Evolutionary conservation across 805 yeast genomes (phyloP).

Genomic region (Sungouiella blattae): DNA sequence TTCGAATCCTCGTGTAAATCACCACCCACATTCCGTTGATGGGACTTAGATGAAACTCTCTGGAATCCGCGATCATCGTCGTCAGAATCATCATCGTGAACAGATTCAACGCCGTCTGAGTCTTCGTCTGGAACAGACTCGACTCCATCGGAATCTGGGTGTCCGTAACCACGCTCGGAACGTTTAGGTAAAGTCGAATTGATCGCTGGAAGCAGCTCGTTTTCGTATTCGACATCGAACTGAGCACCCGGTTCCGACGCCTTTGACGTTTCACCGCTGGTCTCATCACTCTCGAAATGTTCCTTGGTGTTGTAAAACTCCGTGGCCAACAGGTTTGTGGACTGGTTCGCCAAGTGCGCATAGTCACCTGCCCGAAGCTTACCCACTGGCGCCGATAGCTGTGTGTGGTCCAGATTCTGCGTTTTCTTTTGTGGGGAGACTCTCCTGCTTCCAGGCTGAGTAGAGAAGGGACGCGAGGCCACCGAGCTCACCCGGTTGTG

Average conservation of each 20-base stretch:
- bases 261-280: slow-evolving; percentile 3
- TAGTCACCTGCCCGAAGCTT: slow-evolving; percentile 12
- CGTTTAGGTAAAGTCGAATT: slow-evolving; percentile 8
- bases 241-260: slow-evolving; percentile 8
- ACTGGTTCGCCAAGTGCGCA: slow-evolving; percentile 25
- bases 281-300: no score
- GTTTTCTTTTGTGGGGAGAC: slow-evolving; percentile 21
- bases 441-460: neutral
- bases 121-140: slow-evolving; percentile 4
- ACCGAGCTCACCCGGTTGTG: no score
- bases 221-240: slow-evolving; percentile 27
- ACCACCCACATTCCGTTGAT: neutral
- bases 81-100: no score
- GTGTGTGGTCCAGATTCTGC: no score
- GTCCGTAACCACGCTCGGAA: neutral
- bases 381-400: neutral
- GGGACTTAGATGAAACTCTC: neutral
- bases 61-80: no score
- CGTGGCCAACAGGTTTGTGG: slow-evolving; percentile 16
- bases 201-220: slow-evolving; percentile 20
- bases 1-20: neutral
- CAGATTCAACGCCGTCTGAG: no score
- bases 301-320: slow-evolving; percentile 11
- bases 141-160: neutral
- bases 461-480: neutral